Evolutionary conservation across 495 filamentous ascomycete species (phyloP), one percentile per base, ranked within the genome.

Genomic region (Elasticomyces elasticus): DNA sequence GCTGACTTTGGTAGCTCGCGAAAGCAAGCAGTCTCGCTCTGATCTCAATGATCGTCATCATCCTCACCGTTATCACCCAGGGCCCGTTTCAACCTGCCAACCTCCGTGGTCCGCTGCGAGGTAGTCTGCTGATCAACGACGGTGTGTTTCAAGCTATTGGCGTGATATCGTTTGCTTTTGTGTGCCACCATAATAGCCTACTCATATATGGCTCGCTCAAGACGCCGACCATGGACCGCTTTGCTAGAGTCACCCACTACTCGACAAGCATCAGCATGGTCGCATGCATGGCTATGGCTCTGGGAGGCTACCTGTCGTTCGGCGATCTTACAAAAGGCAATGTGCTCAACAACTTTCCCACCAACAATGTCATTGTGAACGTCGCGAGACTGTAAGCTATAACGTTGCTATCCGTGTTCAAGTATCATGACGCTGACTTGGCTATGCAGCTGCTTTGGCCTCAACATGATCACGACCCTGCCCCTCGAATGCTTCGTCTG

Each of bases 401-500:
- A 7, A 24, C 15, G 23, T n/a, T 35, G 1, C 12, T 1, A 22
- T 23, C 41, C 17, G 22, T 47, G 1, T 9, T 12, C 26, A 33
- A 2, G 44, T 25, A 1, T 38, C 52, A 24, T 31, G 28, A 20
- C 25, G 15, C 27, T 6, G 38, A 41, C 35, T 40, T 11, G 28
- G 47, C 35, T 20, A 13, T 17, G 19, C 55, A 76, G 75, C 61
- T 95, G 88, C 66, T 95, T 98, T 60, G 92, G 94, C 3, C 71
- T 97, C 51, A 98, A 98, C 73, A 98, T 98, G 92, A 80, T 98
- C 56, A 97, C 92, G 5, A 98, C 92, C 1, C 73, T 98, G 41
- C 92, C 92, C 2, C 79, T 98, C 33, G 92, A 98, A 72, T 87
- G 88, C 7, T 98, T 98, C 67, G 92, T 98, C 41, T 97, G 94